phyloP scores from a whole-genome alignment of 1,284 basidiomycete genomes.

The Heliocybe sulcata region DNA sequence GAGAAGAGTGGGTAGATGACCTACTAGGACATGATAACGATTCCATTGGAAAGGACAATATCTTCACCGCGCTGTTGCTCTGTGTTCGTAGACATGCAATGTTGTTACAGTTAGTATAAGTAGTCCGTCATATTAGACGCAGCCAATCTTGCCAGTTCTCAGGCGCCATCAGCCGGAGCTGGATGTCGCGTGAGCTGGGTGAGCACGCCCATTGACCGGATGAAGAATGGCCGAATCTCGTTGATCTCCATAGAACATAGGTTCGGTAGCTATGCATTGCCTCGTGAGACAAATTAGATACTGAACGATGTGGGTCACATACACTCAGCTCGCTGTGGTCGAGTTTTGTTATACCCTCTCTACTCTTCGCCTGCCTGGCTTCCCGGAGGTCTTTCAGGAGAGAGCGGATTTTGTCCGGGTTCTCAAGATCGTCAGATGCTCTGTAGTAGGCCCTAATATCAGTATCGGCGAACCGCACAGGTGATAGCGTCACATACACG shows the following conservation, averaged over 20 bases:
- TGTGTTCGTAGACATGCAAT: too few species aligned
- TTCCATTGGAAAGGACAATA: slow-evolving; percentile 4
- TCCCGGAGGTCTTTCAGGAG: slow-evolving; percentile 93
- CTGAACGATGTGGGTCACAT: slow-evolving; percentile 16
- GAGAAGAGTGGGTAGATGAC: slow-evolving; percentile 4
- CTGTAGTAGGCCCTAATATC: slow-evolving; percentile 31
- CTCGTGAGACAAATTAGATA: neutral
- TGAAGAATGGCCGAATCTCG: slow-evolving; percentile 86
- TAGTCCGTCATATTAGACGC: too few species aligned
- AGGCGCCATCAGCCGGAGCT: slow-evolving; percentile 1
- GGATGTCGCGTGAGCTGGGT: slow-evolving; percentile 34
- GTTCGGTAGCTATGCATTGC: slow-evolving; percentile 61
- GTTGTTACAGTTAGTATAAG: neutral
- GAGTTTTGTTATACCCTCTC: slow-evolving; percentile 71
- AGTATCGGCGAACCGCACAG: neutral
- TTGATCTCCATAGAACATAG: slow-evolving; percentile 89
- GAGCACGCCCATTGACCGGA: slow-evolving; percentile 74
- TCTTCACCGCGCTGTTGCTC: neutral
- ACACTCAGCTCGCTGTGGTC: slow-evolving; percentile 79
- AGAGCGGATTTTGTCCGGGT: slow-evolving; percentile 75
- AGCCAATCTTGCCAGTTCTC: neutral
- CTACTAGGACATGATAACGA: slow-evolving; percentile 5
- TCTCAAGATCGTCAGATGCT: slow-evolving; percentile 83
- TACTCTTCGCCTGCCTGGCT: slow-evolving; percentile 88
- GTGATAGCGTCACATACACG: slow-evolving; percentile 53